These are phyloP conservation scores for Debaryomycetaceae sp. DNA, from an alignment of 1,139 yeast species.

Conservation along the genomic window DNA sequence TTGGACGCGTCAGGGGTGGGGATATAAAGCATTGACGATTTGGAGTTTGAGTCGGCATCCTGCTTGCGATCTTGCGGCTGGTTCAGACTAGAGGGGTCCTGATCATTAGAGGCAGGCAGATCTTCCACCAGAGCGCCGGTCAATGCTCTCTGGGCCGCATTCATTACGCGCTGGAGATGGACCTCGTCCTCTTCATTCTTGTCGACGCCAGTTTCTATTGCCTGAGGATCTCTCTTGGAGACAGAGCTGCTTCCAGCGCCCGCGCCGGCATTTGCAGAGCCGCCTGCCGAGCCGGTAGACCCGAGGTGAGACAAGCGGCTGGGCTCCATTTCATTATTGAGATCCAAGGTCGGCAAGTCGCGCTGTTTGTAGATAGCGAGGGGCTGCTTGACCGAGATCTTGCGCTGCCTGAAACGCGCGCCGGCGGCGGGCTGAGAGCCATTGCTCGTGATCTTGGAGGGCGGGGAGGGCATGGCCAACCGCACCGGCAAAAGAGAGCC, in stretches of 20 bases:
- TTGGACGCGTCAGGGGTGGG: conserved; percentile 96
- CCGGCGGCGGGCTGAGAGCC: conserved; percentile 32
- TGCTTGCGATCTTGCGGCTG: background rate
- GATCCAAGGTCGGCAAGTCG: conserved; percentile 71
- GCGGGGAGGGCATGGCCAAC: conserved; percentile 9
- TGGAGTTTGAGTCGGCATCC: conserved; percentile 1
- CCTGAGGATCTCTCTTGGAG: conserved; percentile 75
- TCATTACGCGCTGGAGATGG: conserved; percentile 84
- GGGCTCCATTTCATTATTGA: conserved; percentile 32
- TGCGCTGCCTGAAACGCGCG: conserved; percentile 81
- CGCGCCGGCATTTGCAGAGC: background rate
- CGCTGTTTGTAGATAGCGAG: conserved; percentile 66
- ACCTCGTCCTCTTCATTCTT: conserved; percentile 96
- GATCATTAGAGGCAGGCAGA: conserved; percentile 1
- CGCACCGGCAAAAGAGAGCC: too few species aligned
- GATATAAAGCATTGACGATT: conserved; percentile 45
- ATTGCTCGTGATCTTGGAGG: conserved; percentile 16
- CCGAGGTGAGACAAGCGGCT: conserved; percentile 34
- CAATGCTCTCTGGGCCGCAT: conserved; percentile 60
- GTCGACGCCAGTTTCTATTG: conserved; percentile 95
- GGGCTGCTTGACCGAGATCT: conserved; percentile 85
- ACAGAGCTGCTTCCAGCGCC: conserved; percentile 13
- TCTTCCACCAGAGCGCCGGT: conserved; percentile 18
- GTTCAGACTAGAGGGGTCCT: background rate
- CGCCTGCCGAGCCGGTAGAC: conserved; percentile 24